Base-by-base conservation (phyloP, 495 filamentous ascomycete genomes). In the Penicillium antarcticum region DNA sequence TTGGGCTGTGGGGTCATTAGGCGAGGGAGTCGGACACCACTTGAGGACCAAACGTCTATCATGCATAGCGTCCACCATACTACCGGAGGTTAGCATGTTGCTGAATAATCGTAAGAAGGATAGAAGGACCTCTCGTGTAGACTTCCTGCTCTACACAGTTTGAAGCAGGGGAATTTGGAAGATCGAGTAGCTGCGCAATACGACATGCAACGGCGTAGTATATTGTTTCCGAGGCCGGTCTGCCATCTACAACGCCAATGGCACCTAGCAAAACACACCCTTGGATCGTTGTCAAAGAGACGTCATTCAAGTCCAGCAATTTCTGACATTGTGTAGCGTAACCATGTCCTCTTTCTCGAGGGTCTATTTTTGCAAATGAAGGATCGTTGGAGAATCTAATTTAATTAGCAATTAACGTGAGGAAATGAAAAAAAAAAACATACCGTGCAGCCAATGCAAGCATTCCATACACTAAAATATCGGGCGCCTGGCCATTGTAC, bases 41-140 rank as follows among this genome's bases (percentile, higher is more conserved):
- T 53, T 6, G 71, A 67, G 14, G 63, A 65, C 72, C 72, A 76
- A 11, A 67, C 58, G 53, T 76, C 72, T 37, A 73, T 69, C 72
- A 76, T 73, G 48, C 63, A 68, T 1, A 76, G 51, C 4, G 68
- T 56, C 68, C 68, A 73, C 70, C 71, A 76, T 9, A 69, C 66
- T 69, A 31, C 16, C 11, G 5, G 2, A n/a, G 11, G 38, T 49
- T 26, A 51, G 35, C 23, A 21, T 39, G 29, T 35, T 14, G 10
- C 26, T 3, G 8, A 48, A 9, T 10, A 12, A 24, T 7, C 23
- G 4, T 24, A 2, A 6, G n/a, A 9, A 3, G 9, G 4, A 14
- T 29, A 57, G 49, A 16, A 31, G 26, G 1, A 72, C 69, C 52
- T 59, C 69, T 48, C 33, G 68, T 58, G 24, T 62, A 46, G 6